A percentile compares a stretch with the other conserved stretches of the same genome.
Conservation (phyloP, 2,329 filamentous ascomycete genomes). For the Raffaelea ambrosiae region DNA sequence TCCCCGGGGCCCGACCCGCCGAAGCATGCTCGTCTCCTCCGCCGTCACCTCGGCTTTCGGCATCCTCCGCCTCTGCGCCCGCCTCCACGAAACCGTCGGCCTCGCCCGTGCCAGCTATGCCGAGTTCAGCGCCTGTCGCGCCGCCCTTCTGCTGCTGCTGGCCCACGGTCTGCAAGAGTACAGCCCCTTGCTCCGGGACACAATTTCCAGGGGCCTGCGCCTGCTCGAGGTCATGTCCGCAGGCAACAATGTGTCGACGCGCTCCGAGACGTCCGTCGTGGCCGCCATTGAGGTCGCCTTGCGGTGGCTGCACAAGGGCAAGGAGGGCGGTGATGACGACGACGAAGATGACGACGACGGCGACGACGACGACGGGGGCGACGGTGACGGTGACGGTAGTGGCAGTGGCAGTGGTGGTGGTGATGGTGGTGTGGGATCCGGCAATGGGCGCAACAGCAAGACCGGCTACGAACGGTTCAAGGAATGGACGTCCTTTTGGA, state of each 20-base stretch:
- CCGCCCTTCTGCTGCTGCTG: constrained; percentile 36
- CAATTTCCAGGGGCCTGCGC: constrained; percentile 1
- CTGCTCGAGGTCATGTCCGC: constrained; percentile 4
- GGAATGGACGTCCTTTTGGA: background rate
- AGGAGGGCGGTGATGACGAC: background rate
- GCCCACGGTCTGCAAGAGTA: constrained; percentile 11
- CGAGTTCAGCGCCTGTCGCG: constrained; percentile 47
- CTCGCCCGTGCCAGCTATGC: constrained; percentile 47
- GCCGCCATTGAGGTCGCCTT: constrained; percentile 4
- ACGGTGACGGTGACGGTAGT: background rate
- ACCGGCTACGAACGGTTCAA: constrained; percentile 5
- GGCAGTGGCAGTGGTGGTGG: background rate
- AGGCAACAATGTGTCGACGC: constrained; percentile 3
- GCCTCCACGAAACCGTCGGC: constrained; percentile 40
- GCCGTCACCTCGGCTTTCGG: constrained; percentile 44
- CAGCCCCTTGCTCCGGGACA: background rate
- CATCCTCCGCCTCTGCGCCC: constrained; percentile 40
- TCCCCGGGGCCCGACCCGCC: constrained; percentile 2
- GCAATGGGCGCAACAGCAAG: background rate
- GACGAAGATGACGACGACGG: background rate
- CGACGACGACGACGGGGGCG: background rate
- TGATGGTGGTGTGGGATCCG: background rate
- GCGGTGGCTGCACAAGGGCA: constrained; percentile 1
- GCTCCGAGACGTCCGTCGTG: constrained; percentile 7
- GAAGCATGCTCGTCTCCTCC: constrained; percentile 32